Percentiles rank a stretch among this genome's conserved stretches.
Evolutionary conservation across 495 filamentous ascomycete species (phyloP).

Genomic region (Amphirosellinia nigrospora): DNA sequence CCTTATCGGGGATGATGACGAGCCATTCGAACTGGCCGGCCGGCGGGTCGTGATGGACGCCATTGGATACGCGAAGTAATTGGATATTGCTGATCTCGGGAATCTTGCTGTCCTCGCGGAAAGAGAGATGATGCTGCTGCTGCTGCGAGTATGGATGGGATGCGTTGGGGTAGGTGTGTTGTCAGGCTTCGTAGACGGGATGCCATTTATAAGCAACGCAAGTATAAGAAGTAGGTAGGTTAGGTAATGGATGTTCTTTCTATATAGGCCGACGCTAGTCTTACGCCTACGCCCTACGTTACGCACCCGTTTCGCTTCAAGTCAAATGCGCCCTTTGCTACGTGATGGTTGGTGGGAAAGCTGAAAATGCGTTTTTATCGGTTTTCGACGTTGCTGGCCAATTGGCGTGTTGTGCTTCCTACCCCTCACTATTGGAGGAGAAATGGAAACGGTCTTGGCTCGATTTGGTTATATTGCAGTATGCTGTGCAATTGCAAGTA

Average conservation of each 20-base stretch:
- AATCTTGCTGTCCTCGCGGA: background rate
- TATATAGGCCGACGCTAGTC: background rate
- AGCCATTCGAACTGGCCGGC: constrained; percentile 76
- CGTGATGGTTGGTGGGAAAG: constrained; percentile 3
- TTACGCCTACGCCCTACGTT: background rate
- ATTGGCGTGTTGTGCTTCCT: background rate
- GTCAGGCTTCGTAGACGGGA: constrained; percentile 16
- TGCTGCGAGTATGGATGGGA: constrained; percentile 17
- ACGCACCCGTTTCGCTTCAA: background rate
- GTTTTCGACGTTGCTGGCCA: background rate
- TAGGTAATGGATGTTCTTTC: background rate
- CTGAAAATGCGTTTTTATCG: background rate
- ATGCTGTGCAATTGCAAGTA: too few species aligned
- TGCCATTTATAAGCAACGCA: constrained; percentile 2
- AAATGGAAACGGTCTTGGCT: constrained; percentile 14
- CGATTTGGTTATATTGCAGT: background rate
- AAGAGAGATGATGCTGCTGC: constrained; percentile 24
- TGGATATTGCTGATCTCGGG: background rate
- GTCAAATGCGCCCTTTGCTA: background rate
- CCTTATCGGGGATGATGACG: constrained; percentile 80
- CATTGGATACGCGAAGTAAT: constrained; percentile 44
- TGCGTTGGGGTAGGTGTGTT: background rate
- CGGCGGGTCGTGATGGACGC: constrained; percentile 39
- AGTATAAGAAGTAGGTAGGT: background rate
- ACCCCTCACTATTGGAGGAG: constrained; percentile 11